Conservation (phyloP, 1,139 yeast species). For the Taphrina sp. region DNA sequence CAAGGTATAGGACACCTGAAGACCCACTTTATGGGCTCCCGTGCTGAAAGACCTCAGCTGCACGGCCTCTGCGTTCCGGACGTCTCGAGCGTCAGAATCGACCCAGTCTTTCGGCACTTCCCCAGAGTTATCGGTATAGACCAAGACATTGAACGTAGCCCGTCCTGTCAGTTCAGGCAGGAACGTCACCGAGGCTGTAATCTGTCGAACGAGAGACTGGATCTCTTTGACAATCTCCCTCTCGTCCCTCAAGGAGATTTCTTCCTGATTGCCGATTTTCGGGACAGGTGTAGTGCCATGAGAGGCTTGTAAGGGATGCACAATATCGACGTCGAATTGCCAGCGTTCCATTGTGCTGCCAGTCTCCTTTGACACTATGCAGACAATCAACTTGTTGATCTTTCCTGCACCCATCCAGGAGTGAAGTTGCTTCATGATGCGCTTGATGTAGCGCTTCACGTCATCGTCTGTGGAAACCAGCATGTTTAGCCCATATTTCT, state of each 20-base stretch:
- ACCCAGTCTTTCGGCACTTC: slow-evolving; percentile 83
- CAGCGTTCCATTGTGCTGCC: slow-evolving; percentile 77
- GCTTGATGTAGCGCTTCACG: slow-evolving; percentile 64
- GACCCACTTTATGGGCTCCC: slow-evolving; percentile 60
- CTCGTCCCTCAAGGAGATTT: slow-evolving; percentile 35
- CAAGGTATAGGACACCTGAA: slow-evolving; percentile 66
- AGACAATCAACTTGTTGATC: slow-evolving; percentile 67
- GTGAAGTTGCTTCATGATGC: slow-evolving; percentile 71
- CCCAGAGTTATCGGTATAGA: slow-evolving; percentile 72
- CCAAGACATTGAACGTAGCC: slow-evolving; percentile 82
- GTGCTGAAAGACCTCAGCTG: slow-evolving; percentile 70
- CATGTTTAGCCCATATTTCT: slow-evolving; percentile 76
- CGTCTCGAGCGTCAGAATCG: slow-evolving; percentile 65
- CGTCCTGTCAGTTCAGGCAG: slow-evolving; percentile 69
- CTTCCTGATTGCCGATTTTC: slow-evolving; percentile 49
- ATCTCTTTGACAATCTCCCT: slow-evolving; percentile 66
- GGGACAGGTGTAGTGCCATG: not conserved
- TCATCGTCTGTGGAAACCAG: slow-evolving; percentile 75
- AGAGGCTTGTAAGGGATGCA: slow-evolving; percentile 1
- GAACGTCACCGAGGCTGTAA: slow-evolving; percentile 83
- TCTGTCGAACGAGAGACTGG: slow-evolving; percentile 81
- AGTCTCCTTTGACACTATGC: slow-evolving; percentile 64
- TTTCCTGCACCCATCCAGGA: slow-evolving; percentile 76
- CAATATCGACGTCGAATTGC: slow-evolving; percentile 69
- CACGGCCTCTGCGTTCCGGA: slow-evolving; percentile 63